These are phyloP conservation scores for Boechera retrofracta DNA, from an alignment of 345 rosid species.

Conservation along the genomic window DNA sequence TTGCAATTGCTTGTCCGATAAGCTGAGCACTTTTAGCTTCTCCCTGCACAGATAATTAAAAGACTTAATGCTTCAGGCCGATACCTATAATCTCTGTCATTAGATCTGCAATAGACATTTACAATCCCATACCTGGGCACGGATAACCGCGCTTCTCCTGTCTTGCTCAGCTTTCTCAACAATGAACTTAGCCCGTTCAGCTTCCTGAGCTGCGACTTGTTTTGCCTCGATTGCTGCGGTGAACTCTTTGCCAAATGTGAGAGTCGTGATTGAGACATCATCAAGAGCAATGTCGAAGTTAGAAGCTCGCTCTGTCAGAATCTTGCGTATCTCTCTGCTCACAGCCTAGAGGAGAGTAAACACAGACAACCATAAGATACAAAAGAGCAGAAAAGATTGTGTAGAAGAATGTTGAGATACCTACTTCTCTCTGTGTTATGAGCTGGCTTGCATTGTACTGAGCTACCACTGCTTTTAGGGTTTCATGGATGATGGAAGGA, in stretches of 20 bases:
- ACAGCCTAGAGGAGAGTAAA: slow-evolving; percentile 37
- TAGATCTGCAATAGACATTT: neutral
- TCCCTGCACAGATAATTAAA: slow-evolving; percentile 55
- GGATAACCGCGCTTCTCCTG: slow-evolving; percentile 89
- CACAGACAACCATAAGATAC: neutral
- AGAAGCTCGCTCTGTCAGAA: slow-evolving; percentile 81
- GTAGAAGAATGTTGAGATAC: neutral
- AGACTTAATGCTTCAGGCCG: neutral
- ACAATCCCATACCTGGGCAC: slow-evolving; percentile 66
- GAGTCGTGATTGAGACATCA: slow-evolving; percentile 88
- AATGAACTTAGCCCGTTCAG: slow-evolving; percentile 90
- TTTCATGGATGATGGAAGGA: slow-evolving; percentile 93
- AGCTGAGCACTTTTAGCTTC: slow-evolving; percentile 94
- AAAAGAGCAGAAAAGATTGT: neutral
- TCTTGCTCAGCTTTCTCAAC: slow-evolving; percentile 98
- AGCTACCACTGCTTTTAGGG: slow-evolving; percentile 91
- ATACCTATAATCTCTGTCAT: neutral
- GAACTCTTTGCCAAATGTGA: slow-evolving; percentile 93
- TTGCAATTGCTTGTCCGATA: slow-evolving; percentile 93
- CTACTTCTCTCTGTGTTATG: slow-evolving; percentile 92
- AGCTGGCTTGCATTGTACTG: slow-evolving; percentile 98
- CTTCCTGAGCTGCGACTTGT: slow-evolving; percentile 98
- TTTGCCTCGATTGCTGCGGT: slow-evolving; percentile 96
- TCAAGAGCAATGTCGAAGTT: slow-evolving; percentile 70
- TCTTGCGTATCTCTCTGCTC: slow-evolving; percentile 86